phyloP scores from a whole-genome alignment of 139 green algal genomes.

The Chloropicon primus region DNA sequence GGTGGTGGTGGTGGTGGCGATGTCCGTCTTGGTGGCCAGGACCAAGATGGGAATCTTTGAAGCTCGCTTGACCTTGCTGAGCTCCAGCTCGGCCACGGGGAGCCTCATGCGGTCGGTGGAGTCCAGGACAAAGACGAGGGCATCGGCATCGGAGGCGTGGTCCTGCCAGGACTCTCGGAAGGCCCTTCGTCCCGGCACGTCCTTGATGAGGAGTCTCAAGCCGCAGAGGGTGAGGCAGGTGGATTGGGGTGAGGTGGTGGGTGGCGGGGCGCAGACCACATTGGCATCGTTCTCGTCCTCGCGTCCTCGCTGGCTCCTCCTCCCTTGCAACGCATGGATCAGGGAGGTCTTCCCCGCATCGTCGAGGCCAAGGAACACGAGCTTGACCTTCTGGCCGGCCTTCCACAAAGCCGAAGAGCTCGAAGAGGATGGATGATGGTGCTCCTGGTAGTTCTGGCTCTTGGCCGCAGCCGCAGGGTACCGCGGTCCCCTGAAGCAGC shows the following conservation, averaged over 20 bases:
- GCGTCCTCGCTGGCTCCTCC: background rate
- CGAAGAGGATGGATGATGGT: too few relatives aligned
- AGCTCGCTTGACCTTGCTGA: background rate
- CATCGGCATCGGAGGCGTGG: background rate
- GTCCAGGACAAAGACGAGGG: background rate
- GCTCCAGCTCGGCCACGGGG: background rate
- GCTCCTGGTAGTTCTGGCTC: background rate
- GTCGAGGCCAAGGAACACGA: background rate
- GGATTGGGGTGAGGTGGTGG: background rate
- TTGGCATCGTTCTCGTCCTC: background rate
- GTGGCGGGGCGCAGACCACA: background rate
- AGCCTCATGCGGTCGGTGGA: background rate
- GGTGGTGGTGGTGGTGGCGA: background rate
- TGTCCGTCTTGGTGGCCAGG: background rate
- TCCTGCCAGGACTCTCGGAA: background rate
- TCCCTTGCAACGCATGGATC: background rate
- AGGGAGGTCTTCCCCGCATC: background rate
- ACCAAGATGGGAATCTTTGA: background rate
- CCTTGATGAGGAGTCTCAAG: background rate
- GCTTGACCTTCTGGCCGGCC: background rate
- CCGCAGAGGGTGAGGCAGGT: background rate
- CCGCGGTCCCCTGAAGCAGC: too few relatives aligned
- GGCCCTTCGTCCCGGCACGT: background rate
- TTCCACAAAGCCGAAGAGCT: background rate
- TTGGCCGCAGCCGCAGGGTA: too few relatives aligned